Evolutionary conservation across 345 rosid species (phyloP), one percentile per base, ranked within the genome.

Genomic region (Bruguiera sexangula): DNA sequence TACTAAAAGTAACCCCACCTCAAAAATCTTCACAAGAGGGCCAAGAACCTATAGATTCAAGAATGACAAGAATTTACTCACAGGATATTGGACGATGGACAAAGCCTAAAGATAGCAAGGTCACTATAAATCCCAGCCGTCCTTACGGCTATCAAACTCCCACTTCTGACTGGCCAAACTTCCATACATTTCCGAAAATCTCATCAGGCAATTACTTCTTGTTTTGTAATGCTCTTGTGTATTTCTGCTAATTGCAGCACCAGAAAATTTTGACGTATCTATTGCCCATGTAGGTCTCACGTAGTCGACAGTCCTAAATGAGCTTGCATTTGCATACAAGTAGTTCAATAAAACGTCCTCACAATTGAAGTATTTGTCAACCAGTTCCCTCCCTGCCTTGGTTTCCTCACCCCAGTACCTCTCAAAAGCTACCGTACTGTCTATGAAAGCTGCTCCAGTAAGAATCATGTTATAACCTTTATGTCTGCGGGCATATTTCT

Each of bases 381-480:
- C 99, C 7, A 86, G 19, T 48, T 81, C 85, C 62, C 98, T 81
- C 46, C 98, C 99, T 0, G 70, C 75, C 76, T 73, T 82, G 1
- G 90, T 98, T 66, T 80, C 70, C 2, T 83, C 80, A 0, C 92
- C 75, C 84, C 96, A 84, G 69, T 95, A 95, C 80, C 81, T 67
- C 52, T 65, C 68, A 63, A 92, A 95, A 9, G 99, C 97, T 4
- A 85, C 31, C 36, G 76, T 71, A 20, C 62, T 75, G 63, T 95
- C 97, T 15, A 92, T 77, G 69, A 92, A 95, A 19, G 98, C 99
- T 50, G 99, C 99, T 31, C 99, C 99, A 0, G 99, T 95, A 32
- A 95, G 91, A 66, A 95, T 85, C 93, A 95, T 81, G 61, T 95
- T 95, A 61, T 95, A 95, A 13, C 98, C 96, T 16, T 84, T 74